These are phyloP conservation scores for Candida broadrunensis DNA, from an alignment of 805 yeast genomes.

Conservation along the genomic window DNA sequence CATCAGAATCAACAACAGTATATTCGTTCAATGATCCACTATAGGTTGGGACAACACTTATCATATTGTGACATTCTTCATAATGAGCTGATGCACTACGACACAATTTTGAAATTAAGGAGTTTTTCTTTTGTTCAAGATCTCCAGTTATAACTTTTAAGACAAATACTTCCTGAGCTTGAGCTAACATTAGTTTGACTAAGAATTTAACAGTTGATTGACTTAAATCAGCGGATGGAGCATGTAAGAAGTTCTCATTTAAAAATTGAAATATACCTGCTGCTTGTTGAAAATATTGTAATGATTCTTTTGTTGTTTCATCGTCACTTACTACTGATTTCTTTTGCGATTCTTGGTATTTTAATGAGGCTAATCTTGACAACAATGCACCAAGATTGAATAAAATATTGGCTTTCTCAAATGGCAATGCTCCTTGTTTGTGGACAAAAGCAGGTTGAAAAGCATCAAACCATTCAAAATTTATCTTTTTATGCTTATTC, in stretches of 20 bases:
- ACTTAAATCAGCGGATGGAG: conserved; percentile 77
- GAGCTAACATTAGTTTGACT: conserved; percentile 68
- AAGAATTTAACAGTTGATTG: conserved; percentile 68
- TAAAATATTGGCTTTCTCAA: conserved; percentile 82
- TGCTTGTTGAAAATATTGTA: conserved; percentile 64
- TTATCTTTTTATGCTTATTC: conserved; percentile 39
- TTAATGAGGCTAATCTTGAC: conserved; percentile 45
- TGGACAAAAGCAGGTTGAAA: conserved; percentile 44
- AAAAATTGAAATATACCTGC: conserved; percentile 75
- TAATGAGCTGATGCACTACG: conserved; percentile 56
- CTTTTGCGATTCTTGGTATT: conserved; percentile 23
- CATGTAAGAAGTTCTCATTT: conserved; percentile 79
- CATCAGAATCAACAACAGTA: conserved; percentile 15
- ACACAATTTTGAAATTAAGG: conserved; percentile 76
- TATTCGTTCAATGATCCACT: conserved; percentile 15
- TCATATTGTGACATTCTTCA: conserved; percentile 46
- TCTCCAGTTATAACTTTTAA: conserved; percentile 55
- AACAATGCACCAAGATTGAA: conserved; percentile 73
- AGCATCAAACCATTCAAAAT: conserved; percentile 82
- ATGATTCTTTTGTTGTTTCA: conserved; percentile 54
- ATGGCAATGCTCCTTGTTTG: conserved; percentile 78
- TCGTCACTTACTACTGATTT: conserved; percentile 26
- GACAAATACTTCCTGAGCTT: conserved; percentile 83
- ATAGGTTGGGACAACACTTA: conserved; percentile 23
- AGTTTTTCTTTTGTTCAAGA: conserved; percentile 52